Conservation (phyloP, 208 protist species). For the Wallacemonas rigidus region DNA sequence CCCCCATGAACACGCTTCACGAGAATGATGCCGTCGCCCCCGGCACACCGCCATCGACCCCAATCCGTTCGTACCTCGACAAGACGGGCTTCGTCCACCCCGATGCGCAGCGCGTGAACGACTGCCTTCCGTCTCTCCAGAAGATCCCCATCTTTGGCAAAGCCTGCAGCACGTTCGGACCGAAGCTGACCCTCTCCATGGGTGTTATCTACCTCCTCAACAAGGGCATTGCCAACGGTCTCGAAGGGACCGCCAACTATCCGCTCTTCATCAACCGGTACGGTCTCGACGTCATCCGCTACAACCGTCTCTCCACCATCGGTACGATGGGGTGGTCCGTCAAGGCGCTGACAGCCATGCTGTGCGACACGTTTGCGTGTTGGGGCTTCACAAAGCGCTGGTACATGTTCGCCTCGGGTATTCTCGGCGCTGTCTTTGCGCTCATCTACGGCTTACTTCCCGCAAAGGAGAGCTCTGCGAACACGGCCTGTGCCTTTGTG, state of each 20-base stretch:
- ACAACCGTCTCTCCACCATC: slow-evolving; percentile 51
- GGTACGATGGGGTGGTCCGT: slow-evolving; percentile 58
- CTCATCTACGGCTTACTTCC: slow-evolving; percentile 54
- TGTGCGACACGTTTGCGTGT: slow-evolving; percentile 66
- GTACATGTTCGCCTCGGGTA: slow-evolving; percentile 54
- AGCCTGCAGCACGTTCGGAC: slow-evolving; percentile 43
- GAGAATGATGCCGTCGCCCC: slow-evolving; percentile 5
- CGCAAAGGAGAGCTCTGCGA: slow-evolving; percentile 30
- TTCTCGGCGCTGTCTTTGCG: slow-evolving; percentile 40
- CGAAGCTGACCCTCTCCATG: slow-evolving; percentile 33
- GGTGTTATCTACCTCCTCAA: slow-evolving; percentile 48
- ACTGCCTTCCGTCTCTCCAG: slow-evolving; percentile 21
- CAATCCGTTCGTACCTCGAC: slow-evolving; percentile 11
- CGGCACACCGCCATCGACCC: slow-evolving; percentile 10
- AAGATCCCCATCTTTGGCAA: slow-evolving; percentile 48
- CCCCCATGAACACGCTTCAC: not conserved
- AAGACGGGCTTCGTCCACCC: slow-evolving; percentile 37
- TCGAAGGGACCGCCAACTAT: slow-evolving; percentile 31
- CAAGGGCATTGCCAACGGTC: slow-evolving; percentile 57
- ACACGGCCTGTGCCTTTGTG: slow-evolving; percentile 41
- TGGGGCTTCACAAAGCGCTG: slow-evolving; percentile 77
- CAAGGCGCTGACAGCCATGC: slow-evolving; percentile 60
- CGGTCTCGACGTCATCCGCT: slow-evolving; percentile 31
- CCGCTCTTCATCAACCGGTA: slow-evolving; percentile 60
- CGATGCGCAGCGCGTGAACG: slow-evolving; percentile 33